Evolutionary conservation across 176 grass and related monocot species (phyloP).

Genomic region (Melocanna baccifera): DNA sequence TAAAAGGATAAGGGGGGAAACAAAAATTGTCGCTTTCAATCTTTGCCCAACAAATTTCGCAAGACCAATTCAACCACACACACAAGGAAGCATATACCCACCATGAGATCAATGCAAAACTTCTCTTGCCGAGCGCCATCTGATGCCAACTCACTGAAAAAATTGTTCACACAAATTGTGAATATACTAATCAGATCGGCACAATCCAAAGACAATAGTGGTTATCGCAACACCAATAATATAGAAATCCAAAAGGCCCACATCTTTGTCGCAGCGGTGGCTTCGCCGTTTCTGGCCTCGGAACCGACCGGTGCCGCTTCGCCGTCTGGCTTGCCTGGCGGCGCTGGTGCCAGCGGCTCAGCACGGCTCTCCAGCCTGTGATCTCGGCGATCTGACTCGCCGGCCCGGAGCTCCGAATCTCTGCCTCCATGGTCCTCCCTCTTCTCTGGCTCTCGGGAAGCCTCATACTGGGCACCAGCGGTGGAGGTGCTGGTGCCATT

Average conservation of each 20-base stretch:
- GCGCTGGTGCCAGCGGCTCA: conserved; percentile 20
- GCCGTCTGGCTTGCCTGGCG: conserved; percentile 38
- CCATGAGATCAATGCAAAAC: conserved; percentile 99
- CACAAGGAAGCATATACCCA: conserved; percentile 56
- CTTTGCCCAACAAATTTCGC: conserved; percentile 65
- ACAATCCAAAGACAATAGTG: conserved; percentile 47
- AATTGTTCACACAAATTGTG: conserved; percentile 46
- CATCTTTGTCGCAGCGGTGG: conserved; percentile 59
- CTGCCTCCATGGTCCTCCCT: conserved; percentile 32
- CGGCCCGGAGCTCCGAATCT: conserved; percentile 43
- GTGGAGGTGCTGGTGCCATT: conserved; percentile 24
- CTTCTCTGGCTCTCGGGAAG: conserved; percentile 45
- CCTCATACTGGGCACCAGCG: conserved; percentile 1
- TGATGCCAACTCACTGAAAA: conserved; percentile 67
- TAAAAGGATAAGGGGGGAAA: conserved; percentile 15
- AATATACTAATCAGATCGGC: conserved; percentile 61
- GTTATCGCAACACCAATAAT: conserved; percentile 36
- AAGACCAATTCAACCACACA: conserved; percentile 70
- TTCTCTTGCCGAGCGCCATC: conserved; percentile 72
- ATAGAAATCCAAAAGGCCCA: conserved; percentile 45
- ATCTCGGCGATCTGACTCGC: conserved; percentile 44
- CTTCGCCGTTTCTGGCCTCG: conserved; percentile 49
- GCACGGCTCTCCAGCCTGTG: conserved; percentile 44
- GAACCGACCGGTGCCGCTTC: conserved; percentile 43
- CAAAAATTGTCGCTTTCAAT: conserved; percentile 76